These are phyloP conservation scores for Grosmannia clavigera DNA, from an alignment of 2,329 filamentous ascomycete genomes.

Conservation along the genomic window DNA sequence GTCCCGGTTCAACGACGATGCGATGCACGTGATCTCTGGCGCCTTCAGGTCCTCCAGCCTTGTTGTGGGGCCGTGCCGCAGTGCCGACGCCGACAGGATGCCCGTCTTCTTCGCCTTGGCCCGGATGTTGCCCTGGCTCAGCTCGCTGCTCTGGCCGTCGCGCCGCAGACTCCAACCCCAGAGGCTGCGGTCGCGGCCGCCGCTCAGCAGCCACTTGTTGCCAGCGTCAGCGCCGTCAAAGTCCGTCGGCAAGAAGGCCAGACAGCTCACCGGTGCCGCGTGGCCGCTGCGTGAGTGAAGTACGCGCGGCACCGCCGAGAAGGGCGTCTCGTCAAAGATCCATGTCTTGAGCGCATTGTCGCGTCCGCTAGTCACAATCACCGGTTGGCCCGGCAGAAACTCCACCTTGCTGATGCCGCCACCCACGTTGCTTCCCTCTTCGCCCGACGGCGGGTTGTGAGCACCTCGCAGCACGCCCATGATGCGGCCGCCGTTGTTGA, in stretches of 20 bases:
- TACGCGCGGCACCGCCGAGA: slow-evolving; percentile 73
- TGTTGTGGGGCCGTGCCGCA: slow-evolving; percentile 48
- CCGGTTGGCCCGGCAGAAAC: slow-evolving; percentile 78
- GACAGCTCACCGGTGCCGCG: slow-evolving; percentile 67
- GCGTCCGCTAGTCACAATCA: slow-evolving; percentile 78
- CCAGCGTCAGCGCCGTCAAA: slow-evolving; percentile 80
- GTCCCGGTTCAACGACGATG: slow-evolving; percentile 84
- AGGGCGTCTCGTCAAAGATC: slow-evolving; percentile 90
- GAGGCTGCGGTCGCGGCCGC: slow-evolving; percentile 76
- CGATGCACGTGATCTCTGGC: slow-evolving; percentile 82
- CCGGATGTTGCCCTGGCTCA: slow-evolving; percentile 81
- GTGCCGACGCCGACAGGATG: slow-evolving; percentile 45
- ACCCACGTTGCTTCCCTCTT: slow-evolving; percentile 27
- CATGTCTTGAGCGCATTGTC: slow-evolving; percentile 93
- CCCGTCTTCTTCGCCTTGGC: slow-evolving; percentile 83
- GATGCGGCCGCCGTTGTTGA: slow-evolving; percentile 78
- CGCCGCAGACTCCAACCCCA: slow-evolving; percentile 95
- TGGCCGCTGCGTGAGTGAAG: slow-evolving; percentile 82
- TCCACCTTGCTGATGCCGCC: slow-evolving; percentile 80
- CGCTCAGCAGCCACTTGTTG: slow-evolving; percentile 90
- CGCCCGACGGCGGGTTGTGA: slow-evolving; percentile 55
- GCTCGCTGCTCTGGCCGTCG: slow-evolving; percentile 84
- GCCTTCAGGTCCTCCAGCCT: slow-evolving; percentile 71
- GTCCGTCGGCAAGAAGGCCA: slow-evolving; percentile 76
- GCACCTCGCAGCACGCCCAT: slow-evolving; percentile 79